Evolutionary conservation across 1,284 basidiomycete species (phyloP).

Genomic region (Apiotrichum domesticum): DNA sequence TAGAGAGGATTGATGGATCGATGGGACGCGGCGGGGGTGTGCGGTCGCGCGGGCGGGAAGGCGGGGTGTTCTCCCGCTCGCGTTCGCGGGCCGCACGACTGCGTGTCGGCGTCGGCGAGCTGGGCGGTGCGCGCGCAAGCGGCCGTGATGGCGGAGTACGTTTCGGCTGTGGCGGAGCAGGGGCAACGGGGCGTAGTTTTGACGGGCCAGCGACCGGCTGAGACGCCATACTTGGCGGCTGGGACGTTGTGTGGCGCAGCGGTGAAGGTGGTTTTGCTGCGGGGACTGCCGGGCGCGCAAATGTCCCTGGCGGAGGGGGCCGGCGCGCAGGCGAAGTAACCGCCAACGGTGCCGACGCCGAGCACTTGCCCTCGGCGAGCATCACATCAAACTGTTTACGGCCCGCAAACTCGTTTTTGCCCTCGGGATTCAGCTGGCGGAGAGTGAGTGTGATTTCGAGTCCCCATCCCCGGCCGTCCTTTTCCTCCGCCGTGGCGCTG

Average conservation of each 20-base stretch:
- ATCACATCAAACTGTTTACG: slow-evolving; percentile 36
- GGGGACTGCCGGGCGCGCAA: slow-evolving; percentile 6
- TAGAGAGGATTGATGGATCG: slow-evolving; percentile 6
- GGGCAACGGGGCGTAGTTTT: background rate
- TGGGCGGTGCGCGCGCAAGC: background rate
- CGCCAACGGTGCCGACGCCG: slow-evolving; percentile 9
- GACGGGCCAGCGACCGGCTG: background rate
- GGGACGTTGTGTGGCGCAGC: background rate
- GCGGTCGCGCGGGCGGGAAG: background rate
- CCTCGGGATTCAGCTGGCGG: slow-evolving; percentile 36
- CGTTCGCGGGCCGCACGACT: background rate
- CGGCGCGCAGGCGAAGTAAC: slow-evolving; percentile 6
- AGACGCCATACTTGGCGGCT: background rate
- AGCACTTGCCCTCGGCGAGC: slow-evolving; percentile 20
- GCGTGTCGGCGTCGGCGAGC: background rate
- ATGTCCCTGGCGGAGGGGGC: background rate
- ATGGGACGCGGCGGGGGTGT: slow-evolving; percentile 24
- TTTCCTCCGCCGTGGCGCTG: slow-evolving; percentile 12
- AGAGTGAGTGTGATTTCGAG: slow-evolving; percentile 38
- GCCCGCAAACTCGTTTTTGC: slow-evolving; percentile 31
- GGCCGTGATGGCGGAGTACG: background rate
- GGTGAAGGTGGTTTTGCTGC: slow-evolving; percentile 9
- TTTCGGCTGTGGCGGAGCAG: background rate
- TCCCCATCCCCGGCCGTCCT: slow-evolving; percentile 41
- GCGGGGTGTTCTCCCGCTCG: background rate